Base-by-base conservation (phyloP, 768 basidiomycete species). In the Tulasnella sp. region DNA sequence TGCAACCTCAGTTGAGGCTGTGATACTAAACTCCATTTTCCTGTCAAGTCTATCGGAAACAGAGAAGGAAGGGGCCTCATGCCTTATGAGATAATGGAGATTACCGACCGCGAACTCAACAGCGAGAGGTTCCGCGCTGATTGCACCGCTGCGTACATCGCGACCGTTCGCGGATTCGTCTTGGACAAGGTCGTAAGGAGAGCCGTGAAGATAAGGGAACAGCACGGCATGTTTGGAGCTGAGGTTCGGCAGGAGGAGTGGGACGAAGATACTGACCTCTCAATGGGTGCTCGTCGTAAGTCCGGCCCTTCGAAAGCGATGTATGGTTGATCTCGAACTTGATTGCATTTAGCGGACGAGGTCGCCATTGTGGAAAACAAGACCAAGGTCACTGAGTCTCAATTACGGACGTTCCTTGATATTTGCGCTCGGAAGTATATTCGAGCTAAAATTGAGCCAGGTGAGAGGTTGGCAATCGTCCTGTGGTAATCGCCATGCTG, bases 361-460 rank as follows among this genome's bases (percentile, higher is more conserved):
- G 90, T 89, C 84, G 89, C 89, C 2, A 89, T 92, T 14, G 92
- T 97, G n/a, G 91, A 97, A 83, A 99, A 99, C 85, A 92, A 91
- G 85, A 88, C 91, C 71, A 97, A 96, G 85, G 95, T 98, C 31
- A 97, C 97, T 0, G 89, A 92, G 84, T 86, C 86, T 7, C 98
- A 99, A 83, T 84, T 99, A 1, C 88, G 87, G 68, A 86, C 86
- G 9, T 99, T 99, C 89, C 86, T 99, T 56, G 88, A 93, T n/a
- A 87, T 94, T 52, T 97, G 95, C 84, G 93, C 95, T 91, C 91
- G 91, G 24, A 95, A 94, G 85, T 99, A 98, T 84, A 92, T 96
- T 44, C 95, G 93, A 85, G 96, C 98, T 10, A 94, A 96, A 83
- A 97, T 99, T 82, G 98, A 99, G 86, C 98, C 98, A 79, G 95